phyloP scores from a whole-genome alignment of 352 stramenopile genomes.

The Globisporangium solare region DNA sequence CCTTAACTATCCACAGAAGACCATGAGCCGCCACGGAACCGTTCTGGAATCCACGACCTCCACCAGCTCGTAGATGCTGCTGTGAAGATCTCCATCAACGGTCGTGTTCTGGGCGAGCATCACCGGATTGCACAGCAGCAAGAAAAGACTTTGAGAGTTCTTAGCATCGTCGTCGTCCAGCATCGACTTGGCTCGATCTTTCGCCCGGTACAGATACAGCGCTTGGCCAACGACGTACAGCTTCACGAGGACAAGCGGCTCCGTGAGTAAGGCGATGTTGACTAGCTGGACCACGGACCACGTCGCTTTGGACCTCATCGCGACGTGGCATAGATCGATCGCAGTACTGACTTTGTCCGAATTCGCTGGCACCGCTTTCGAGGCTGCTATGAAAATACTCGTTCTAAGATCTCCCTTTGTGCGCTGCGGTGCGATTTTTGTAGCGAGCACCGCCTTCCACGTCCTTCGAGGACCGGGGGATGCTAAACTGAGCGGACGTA shows the following conservation, averaged over 20 bases:
- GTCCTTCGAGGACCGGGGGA: too few relatives aligned
- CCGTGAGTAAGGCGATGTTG: not conserved
- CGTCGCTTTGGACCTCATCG: constrained; percentile 5
- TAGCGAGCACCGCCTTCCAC: too few relatives aligned
- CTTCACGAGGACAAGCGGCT: not conserved
- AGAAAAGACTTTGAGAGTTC: not conserved
- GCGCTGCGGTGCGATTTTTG: too few relatives aligned
- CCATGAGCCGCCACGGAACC: constrained; percentile 3
- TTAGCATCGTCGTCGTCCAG: not conserved
- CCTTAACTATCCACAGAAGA: not conserved
- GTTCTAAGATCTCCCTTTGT: constrained; percentile 1
- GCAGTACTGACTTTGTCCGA: not conserved
- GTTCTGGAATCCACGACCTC: not conserved
- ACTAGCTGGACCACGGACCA: constrained; percentile 21
- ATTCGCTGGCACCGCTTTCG: not conserved
- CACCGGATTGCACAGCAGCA: not conserved
- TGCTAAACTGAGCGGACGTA: too few relatives aligned
- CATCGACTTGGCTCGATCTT: not conserved
- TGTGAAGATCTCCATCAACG: not conserved
- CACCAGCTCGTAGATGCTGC: constrained; percentile 1
- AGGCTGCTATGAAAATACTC: too few relatives aligned
- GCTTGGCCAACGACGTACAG: not conserved
- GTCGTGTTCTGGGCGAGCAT: constrained; percentile 1
- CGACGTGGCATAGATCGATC: not conserved
- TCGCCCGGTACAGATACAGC: not conserved